phyloP scores from a whole-genome alignment of 2,329 filamentous ascomycete genomes.

The Verticillium albo-atrum region DNA sequence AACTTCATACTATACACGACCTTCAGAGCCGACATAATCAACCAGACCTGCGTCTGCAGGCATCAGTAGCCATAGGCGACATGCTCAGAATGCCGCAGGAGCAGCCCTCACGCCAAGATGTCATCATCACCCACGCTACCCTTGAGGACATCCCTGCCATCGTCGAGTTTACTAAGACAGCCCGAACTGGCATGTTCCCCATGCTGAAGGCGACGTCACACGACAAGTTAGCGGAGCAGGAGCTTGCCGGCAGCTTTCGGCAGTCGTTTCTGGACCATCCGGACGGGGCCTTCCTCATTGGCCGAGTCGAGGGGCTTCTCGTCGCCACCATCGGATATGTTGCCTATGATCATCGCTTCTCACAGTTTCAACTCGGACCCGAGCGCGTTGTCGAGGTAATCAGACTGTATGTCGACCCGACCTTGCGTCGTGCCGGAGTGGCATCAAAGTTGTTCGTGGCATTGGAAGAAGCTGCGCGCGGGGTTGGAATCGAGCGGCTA shows the following conservation, averaged over 20 bases:
- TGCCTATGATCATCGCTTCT: constrained; percentile 19
- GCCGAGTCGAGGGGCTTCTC: constrained; percentile 8
- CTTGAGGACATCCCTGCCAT: constrained; percentile 16
- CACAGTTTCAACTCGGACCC: constrained; percentile 12
- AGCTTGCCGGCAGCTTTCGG: constrained; percentile 15
- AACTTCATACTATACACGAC: too few species aligned
- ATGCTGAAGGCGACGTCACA: constrained; percentile 15
- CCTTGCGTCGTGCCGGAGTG: constrained; percentile 19
- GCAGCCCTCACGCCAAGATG: neutral
- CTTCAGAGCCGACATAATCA: too few species aligned
- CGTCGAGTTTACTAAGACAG: constrained; percentile 15
- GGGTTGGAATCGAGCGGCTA: constrained; percentile 12
- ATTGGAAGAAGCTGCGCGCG: constrained; percentile 11
- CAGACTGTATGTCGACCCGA: constrained; percentile 19
- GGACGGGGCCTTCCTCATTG: constrained; percentile 16
- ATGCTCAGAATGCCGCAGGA: neutral
- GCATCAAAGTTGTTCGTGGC: constrained; percentile 17
- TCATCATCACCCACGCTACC: constrained; percentile 9
- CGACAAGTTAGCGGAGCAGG: constrained; percentile 7
- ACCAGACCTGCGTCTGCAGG: neutral
- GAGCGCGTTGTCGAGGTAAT: constrained; percentile 19
- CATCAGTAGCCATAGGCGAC: neutral
- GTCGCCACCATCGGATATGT: constrained; percentile 20
- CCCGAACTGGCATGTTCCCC: constrained; percentile 22
- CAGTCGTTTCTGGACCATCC: constrained; percentile 16